phyloP scores from a whole-genome alignment of 2,329 filamentous ascomycete genomes.

The Cytospora paraplurivora region DNA sequence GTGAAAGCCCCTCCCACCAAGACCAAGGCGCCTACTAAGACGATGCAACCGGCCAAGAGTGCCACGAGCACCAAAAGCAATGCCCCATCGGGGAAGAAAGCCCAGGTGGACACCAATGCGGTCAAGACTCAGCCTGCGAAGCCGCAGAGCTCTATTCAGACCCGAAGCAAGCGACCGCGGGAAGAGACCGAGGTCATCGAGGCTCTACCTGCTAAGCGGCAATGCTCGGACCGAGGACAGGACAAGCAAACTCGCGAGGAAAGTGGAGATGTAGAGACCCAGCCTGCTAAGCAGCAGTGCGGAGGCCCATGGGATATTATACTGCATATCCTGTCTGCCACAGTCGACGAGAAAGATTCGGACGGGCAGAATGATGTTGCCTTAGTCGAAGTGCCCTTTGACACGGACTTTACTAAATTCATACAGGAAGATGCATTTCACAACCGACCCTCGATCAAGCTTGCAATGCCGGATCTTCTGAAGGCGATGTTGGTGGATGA shows the following conservation, averaged over 20 bases:
- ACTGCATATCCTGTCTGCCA: background rate
- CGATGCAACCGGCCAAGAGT: no score
- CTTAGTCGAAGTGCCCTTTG: background rate
- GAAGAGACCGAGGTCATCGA: background rate
- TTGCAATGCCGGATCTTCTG: constrained; percentile 83
- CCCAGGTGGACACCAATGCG: background rate
- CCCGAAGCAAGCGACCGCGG: background rate
- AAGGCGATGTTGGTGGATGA: constrained; percentile 95
- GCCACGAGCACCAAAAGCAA: background rate
- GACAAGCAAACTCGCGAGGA: background rate
- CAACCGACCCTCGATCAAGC: constrained; percentile 78
- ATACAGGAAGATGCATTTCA: constrained; percentile 85
- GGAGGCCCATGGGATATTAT: background rate
- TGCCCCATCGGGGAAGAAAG: constrained; percentile 1
- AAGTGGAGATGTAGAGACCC: constrained; percentile 9
- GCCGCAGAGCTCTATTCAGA: background rate
- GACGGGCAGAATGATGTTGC: background rate
- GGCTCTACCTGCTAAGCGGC: background rate
- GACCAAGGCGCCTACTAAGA: background rate
- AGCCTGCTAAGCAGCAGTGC: constrained; percentile 21
- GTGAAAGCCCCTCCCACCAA: background rate
- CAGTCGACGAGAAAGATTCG: background rate
- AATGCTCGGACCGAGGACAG: background rate
- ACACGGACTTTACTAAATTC: background rate
- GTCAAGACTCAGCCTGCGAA: background rate